Percentiles rank a stretch among this genome's conserved stretches.
Evolutionary conservation across 495 filamentous ascomycete species (phyloP).

Genomic region (Amorphotheca resinae): DNA sequence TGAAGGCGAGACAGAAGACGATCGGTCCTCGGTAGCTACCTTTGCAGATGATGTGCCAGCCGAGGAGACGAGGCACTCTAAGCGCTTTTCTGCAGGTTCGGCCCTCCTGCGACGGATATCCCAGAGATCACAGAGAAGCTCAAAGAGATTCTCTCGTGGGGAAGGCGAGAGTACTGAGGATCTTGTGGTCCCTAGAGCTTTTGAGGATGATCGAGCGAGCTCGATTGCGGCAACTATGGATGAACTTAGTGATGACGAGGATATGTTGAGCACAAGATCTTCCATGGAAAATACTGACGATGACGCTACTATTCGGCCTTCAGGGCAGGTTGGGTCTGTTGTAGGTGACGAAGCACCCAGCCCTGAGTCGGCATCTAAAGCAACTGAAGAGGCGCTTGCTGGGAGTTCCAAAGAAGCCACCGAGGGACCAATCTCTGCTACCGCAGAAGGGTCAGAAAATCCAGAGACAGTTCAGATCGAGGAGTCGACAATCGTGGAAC

Average conservation of each 20-base stretch:
- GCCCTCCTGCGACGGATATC: slow-evolving; percentile 35
- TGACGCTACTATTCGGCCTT: background rate
- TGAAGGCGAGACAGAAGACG: slow-evolving; percentile 31
- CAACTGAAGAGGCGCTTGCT: background rate
- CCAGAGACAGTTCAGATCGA: background rate
- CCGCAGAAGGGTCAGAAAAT: background rate
- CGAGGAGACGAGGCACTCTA: slow-evolving; percentile 20
- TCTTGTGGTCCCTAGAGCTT: slow-evolving; percentile 27
- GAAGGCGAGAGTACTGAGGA: slow-evolving; percentile 28
- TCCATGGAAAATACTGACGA: slow-evolving; percentile 7
- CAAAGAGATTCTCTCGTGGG: slow-evolving; percentile 7
- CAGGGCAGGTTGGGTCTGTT: no score
- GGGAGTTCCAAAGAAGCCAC: no score
- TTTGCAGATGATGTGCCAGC: slow-evolving; percentile 42
- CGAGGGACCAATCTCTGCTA: no score
- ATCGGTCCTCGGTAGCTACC: slow-evolving; percentile 47
- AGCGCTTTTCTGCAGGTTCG: slow-evolving; percentile 35
- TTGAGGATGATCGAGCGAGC: slow-evolving; percentile 27
- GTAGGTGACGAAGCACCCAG: no score
- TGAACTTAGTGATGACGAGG: slow-evolving; percentile 30
- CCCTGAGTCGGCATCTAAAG: background rate
- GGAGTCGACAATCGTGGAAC: background rate
- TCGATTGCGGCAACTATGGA: slow-evolving; percentile 44
- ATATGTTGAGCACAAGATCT: slow-evolving; percentile 17
- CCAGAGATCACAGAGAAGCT: slow-evolving; percentile 21